Conservation (phyloP, 768 basidiomycete genomes). For the Cyathus striatus region DNA sequence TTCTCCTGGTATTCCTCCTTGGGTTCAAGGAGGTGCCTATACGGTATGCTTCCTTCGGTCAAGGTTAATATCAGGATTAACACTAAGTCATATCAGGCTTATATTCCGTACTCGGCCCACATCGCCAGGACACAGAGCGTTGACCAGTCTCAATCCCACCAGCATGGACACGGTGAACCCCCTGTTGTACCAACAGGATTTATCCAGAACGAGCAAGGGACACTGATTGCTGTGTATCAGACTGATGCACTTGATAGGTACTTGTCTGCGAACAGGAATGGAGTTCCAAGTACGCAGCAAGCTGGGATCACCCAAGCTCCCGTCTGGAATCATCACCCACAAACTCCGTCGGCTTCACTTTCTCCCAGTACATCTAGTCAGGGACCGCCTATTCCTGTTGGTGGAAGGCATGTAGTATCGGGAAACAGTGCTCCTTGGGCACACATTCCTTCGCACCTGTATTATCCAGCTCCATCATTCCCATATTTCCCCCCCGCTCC, state of each 20-base stretch:
- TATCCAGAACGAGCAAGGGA: slow-evolving; percentile 68
- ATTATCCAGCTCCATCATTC: too few species aligned
- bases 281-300: slow-evolving; percentile 12
- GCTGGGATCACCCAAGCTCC: neutral
- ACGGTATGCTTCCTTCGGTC: slow-evolving; percentile 32
- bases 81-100: too few species aligned
- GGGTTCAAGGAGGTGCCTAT: slow-evolving; percentile 38
- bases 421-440: too few species aligned
- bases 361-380: too few species aligned
- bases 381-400: too few species aligned
- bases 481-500: too few species aligned
- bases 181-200: slow-evolving; percentile 65
- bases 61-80: too few species aligned
- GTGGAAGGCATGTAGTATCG: too few species aligned
- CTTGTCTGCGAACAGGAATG: slow-evolving; percentile 40
- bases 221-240: slow-evolving; percentile 66
- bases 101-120: slow-evolving; percentile 43
- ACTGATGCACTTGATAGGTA: slow-evolving; percentile 69
- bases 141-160: slow-evolving; percentile 21
- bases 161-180: slow-evolving; percentile 34
- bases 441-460: too few species aligned
- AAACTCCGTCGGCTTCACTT: too few species aligned
- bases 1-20: slow-evolving; percentile 21
- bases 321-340: neutral
- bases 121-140: slow-evolving; percentile 25